Evolutionary conservation across 768 basidiomycete genomes (phyloP), one percentile per base, ranked within the genome.

Genomic region (Termitomyces sp.): DNA sequence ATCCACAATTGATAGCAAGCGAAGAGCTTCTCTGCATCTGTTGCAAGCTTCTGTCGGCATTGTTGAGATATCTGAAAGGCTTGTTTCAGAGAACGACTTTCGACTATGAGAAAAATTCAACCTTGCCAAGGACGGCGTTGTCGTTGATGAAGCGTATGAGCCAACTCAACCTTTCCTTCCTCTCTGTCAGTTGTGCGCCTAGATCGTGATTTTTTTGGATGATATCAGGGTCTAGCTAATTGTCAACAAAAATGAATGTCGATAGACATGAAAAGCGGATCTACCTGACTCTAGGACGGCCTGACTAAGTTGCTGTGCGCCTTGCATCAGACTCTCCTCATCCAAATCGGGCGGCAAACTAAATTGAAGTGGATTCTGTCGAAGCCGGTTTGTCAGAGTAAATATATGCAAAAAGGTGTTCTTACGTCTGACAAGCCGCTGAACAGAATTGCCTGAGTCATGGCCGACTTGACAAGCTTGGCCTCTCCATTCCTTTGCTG

Each of bases 71-170:
- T 88, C 93, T 96, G 67, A 22, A 48, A 39, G 58, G 56, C 42
- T 54, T 15, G 50, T 6, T 35, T 39, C 28, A 32, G 15, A 48
- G n/a, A 46, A 46, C 28, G 20, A 44, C 39, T 33, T 28, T 16
- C 28, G 22, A 55, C 36, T 12, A 13, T 57, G 44, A 54, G 15
- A 58, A 32, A 11, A 20, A n/a, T 33, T 63, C 20, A 59, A 91
- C 94, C 81, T 91, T 93, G 42, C 77, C 78, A 39, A 96, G 76
- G 6, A 89, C 88, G 0, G 84, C 88, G 71, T 96, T 96, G 56
- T 92, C 88, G 49, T 94, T 91, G 68, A 97, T 91, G 71, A 94
- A 96, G 28, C 81, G 82, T 65, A 96, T 91, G n/a, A 98, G 79
- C 81, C 91, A 93, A 57, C 85, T 86, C 33, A 96, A 76, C 40